Evolutionary conservation across 139 green algal genomes (phyloP).

Genomic region (Chlorella vulgaris): DNA sequence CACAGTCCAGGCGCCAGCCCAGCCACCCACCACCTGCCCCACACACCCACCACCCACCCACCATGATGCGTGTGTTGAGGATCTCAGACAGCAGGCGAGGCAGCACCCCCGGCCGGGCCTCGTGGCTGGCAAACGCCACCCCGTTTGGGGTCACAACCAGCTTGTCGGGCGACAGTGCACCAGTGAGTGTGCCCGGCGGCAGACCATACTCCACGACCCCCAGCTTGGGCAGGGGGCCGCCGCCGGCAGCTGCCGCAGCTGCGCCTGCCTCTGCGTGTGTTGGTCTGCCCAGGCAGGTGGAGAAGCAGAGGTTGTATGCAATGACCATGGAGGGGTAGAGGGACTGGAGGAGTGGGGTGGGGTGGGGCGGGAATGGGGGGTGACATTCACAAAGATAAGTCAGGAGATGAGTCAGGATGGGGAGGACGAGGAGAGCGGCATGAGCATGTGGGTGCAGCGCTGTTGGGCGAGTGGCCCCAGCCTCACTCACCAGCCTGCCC

Average conservation of each 20-base stretch:
- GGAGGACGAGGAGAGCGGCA: neutral
- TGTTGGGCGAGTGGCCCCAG: too few relatives aligned
- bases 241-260: neutral
- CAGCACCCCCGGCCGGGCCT: slow-evolving; percentile 83
- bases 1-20: neutral
- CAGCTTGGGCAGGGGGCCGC: slow-evolving; percentile 30
- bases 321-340: slow-evolving; percentile 98
- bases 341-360: slow-evolving; percentile 32
- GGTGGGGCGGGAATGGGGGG: neutral
- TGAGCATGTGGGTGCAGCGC: too few relatives aligned
- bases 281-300: slow-evolving; percentile 81
- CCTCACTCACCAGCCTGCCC: too few relatives aligned
- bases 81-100: slow-evolving; percentile 95
- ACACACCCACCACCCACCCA: slow-evolving; percentile 37
- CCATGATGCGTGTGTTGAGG: slow-evolving; percentile 94
- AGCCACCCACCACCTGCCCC: neutral
- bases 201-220: slow-evolving; percentile 27
- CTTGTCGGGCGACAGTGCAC: slow-evolving; percentile 31
- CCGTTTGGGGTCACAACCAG: slow-evolving; percentile 88
- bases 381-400: neutral
- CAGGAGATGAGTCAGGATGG: neutral
- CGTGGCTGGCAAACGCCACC: slow-evolving; percentile 74
- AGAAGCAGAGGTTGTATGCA: slow-evolving; percentile 99
- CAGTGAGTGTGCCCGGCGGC: slow-evolving; percentile 17
- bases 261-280: slow-evolving; percentile 48